phyloP scores from a whole-genome alignment of 2,329 filamentous ascomycete genomes.

The Rugonectria rugulosa region DNA sequence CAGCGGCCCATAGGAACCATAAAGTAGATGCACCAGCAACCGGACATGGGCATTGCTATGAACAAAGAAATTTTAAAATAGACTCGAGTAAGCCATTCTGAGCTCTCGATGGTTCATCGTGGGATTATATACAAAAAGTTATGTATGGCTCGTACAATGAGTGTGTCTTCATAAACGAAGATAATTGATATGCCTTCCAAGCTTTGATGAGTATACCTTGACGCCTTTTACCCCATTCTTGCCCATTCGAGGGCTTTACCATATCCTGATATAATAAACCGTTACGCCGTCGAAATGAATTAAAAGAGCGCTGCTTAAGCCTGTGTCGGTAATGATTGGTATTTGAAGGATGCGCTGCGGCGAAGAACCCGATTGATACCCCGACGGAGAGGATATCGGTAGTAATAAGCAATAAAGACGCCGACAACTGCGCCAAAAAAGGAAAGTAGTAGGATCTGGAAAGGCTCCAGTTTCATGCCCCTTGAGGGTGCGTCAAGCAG shows the following conservation, averaged over 20 bases:
- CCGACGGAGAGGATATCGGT: constrained; percentile 22
- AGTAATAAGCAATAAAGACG: constrained; percentile 11
- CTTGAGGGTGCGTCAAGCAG: constrained; percentile 25
- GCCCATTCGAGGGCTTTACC: background rate
- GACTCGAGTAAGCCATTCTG: too few species aligned
- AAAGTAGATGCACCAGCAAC: too few species aligned
- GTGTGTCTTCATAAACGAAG: background rate
- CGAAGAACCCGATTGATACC: constrained; percentile 27
- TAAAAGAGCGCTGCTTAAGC: background rate
- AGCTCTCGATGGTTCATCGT: too few species aligned
- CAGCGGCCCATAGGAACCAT: too few species aligned
- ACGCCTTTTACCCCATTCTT: constrained; percentile 1
- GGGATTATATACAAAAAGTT: too few species aligned
- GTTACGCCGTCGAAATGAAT: background rate
- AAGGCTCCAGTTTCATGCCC: constrained; percentile 16
- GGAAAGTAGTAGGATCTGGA: constrained; percentile 18
- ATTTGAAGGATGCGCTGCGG: constrained; percentile 19
- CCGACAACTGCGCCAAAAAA: constrained; percentile 11
- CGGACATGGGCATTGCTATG: too few species aligned
- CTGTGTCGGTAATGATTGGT: constrained; percentile 22
- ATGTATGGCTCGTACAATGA: background rate
- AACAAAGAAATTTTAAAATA: too few species aligned
- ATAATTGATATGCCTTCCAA: background rate
- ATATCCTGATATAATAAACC: background rate
- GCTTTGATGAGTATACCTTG: background rate